A percentile compares a stretch with the other conserved stretches of the same genome.
Evolutionary conservation across 495 filamentous ascomycete species (phyloP).

Genomic region (Penicillium antarcticum): DNA sequence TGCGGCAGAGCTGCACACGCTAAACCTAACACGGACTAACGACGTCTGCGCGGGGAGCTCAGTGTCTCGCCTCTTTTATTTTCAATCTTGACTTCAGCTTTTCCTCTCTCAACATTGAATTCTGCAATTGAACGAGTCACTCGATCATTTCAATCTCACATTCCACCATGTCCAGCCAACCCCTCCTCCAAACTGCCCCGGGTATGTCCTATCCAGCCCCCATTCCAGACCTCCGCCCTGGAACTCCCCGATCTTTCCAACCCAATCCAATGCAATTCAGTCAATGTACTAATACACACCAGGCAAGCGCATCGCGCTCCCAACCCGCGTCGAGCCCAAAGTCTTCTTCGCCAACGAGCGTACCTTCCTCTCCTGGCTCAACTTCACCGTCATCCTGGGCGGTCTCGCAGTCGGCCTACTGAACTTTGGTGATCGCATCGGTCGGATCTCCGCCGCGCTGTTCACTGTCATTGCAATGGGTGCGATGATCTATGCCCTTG

Average conservation of each 20-base stretch:
- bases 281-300: background rate
- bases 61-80: background rate
- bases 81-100: background rate
- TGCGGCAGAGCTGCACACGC: constrained; percentile 3
- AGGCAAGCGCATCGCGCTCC: constrained; percentile 98
- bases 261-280: background rate
- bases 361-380: constrained; percentile 98
- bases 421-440: constrained; percentile 94
- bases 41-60: background rate
- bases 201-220: constrained; percentile 23
- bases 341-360: constrained; percentile 99
- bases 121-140: background rate
- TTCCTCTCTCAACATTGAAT: background rate
- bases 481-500: constrained; percentile 90
- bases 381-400: constrained; percentile 97
- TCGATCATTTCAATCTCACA: background rate
- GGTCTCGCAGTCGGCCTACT: constrained; percentile 93
- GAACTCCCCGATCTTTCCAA: background rate
- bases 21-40: constrained; percentile 3
- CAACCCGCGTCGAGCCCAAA: constrained; percentile 96
- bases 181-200: constrained; percentile 87
- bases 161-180: constrained; percentile 82
- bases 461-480: constrained; percentile 96
- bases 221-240: background rate
- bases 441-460: constrained; percentile 84